Conservation (phyloP, 257 asterid species). For the Plantago ovata region DNA sequence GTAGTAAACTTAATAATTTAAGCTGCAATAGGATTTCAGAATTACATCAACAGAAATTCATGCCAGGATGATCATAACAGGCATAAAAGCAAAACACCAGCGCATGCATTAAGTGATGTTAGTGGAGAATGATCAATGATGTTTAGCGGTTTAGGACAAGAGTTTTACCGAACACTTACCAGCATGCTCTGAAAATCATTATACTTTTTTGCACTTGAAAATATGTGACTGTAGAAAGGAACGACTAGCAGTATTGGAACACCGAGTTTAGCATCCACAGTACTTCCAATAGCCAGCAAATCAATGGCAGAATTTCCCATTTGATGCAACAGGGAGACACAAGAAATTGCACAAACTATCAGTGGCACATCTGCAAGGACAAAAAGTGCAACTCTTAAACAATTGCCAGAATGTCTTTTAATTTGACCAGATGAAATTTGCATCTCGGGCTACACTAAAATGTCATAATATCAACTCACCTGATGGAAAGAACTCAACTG, state of each 20-base stretch:
- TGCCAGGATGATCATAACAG: too few species aligned
- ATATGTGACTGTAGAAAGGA: constrained; percentile 66
- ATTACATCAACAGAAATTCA: background rate
- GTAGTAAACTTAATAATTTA: constrained; percentile 75
- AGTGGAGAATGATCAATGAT: background rate
- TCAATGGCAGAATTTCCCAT: constrained; percentile 48
- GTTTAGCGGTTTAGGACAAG: constrained; percentile 10
- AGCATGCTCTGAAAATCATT: constrained; percentile 43
- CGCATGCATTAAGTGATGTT: background rate
- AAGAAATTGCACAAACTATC: constrained; percentile 62
- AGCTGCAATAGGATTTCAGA: constrained; percentile 49
- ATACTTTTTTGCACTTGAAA: constrained; percentile 44
- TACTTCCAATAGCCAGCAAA: constrained; percentile 57
- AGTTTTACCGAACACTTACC: constrained; percentile 53
- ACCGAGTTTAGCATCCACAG: constrained; percentile 64
- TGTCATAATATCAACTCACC: constrained; percentile 34
- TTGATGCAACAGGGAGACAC: constrained; percentile 70
- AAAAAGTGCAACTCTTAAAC: constrained; percentile 18
- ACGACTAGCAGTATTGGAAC: constrained; percentile 65
- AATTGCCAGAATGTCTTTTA: background rate
- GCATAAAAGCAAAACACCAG: too few species aligned
- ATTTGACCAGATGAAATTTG: constrained; percentile 5
- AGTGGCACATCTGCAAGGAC: constrained; percentile 63
- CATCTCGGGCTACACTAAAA: background rate
- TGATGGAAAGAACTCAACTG: constrained; percentile 40